phyloP scores from a whole-genome alignment of 2,329 filamentous ascomycete species.

The Stromatinia cepivora region DNA sequence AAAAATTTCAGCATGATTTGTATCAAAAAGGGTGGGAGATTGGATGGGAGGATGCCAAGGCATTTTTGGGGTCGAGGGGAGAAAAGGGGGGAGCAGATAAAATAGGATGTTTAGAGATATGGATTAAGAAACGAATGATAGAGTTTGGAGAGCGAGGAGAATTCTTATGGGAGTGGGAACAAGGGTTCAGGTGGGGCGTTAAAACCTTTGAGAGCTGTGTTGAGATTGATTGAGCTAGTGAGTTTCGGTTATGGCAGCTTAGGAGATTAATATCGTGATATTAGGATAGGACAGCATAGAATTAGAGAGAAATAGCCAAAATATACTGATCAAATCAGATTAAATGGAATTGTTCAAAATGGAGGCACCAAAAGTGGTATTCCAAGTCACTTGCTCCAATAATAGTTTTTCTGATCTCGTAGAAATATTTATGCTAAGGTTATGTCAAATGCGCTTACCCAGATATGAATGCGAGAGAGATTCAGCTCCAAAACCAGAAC shows the following conservation, averaged over 20 bases:
- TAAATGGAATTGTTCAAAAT: rapidly evolving
- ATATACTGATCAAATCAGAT: no score
- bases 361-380: no score
- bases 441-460: no score
- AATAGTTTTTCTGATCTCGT: no score
- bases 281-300: no score
- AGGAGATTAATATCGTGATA: no score
- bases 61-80: constrained; percentile 50
- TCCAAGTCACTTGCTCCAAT: no score
- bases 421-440: no score
- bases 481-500: no score
- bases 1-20: constrained; percentile 53
- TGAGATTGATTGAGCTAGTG: constrained; percentile 15
- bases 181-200: constrained; percentile 43
- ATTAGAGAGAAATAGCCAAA: no score
- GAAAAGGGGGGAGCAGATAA: constrained; percentile 48
- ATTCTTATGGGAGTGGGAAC: constrained; percentile 46
- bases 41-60: constrained; percentile 55
- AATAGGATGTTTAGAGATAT: constrained; percentile 59
- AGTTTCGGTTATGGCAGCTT: neutral
- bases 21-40: constrained; percentile 57
- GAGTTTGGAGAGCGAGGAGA: constrained; percentile 51
- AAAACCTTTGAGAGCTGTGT: constrained; percentile 39
- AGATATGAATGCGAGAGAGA: no score
- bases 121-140: constrained; percentile 55